Conservation (phyloP, 2,329 filamentous ascomycete genomes). For the Fonsecaea nubica region DNA sequence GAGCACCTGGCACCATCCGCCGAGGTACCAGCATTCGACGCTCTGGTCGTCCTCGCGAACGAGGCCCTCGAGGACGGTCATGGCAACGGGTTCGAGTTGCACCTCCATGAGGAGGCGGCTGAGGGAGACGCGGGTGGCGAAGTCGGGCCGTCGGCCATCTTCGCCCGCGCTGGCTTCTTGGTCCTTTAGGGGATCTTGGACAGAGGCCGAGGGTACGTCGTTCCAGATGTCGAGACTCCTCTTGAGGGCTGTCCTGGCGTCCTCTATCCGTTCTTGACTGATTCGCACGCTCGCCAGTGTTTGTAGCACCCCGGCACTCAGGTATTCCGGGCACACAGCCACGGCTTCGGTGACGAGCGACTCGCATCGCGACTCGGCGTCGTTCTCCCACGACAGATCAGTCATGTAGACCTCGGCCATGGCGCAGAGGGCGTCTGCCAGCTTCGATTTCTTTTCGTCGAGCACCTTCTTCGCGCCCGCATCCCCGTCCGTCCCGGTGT, state of each 20-base stretch:
- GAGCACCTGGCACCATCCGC: slow-evolving; percentile 89
- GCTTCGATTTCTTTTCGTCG: slow-evolving; percentile 71
- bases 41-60: slow-evolving; percentile 90
- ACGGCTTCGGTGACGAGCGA: slow-evolving; percentile 87
- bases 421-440: slow-evolving; percentile 90
- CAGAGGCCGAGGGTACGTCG: slow-evolving; percentile 70
- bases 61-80: slow-evolving; percentile 82
- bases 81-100: slow-evolving; percentile 80
- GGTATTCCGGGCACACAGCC: slow-evolving; percentile 72
- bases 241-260: slow-evolving; percentile 78
- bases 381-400: slow-evolving; percentile 86
- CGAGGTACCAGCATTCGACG: slow-evolving; percentile 95
- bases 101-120: slow-evolving; percentile 88
- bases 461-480: slow-evolving; percentile 21
- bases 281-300: slow-evolving; percentile 93
- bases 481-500: not conserved
- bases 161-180: not conserved
- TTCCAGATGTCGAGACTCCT: slow-evolving; percentile 77
- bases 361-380: slow-evolving; percentile 89
- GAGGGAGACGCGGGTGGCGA: slow-evolving; percentile 82
- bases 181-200: slow-evolving; percentile 63
- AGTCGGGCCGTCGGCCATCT: slow-evolving; percentile 67
- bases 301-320: slow-evolving; percentile 85
- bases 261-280: slow-evolving; percentile 78
- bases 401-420: slow-evolving; percentile 99